Evolutionary conservation across 1,284 basidiomycete genomes (phyloP).

Genomic region (Trametes sp.): DNA sequence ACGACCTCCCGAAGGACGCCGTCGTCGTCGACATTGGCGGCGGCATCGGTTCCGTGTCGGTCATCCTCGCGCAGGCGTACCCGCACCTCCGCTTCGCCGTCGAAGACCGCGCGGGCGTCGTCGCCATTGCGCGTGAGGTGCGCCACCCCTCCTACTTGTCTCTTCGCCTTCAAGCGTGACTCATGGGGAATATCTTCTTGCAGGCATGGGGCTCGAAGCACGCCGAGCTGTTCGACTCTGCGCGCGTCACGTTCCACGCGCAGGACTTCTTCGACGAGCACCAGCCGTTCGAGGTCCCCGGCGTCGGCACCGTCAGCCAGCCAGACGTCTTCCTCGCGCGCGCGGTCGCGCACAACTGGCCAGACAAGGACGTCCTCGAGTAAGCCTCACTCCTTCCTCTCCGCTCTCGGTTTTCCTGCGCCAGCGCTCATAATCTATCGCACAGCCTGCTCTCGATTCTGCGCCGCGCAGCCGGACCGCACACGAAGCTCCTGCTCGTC

Average conservation of each 20-base stretch:
- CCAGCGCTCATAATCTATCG: not conserved
- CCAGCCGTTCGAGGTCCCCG: constrained; percentile 17
- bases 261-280: constrained; percentile 32
- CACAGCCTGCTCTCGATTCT: constrained; percentile 24
- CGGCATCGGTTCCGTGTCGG: constrained; percentile 34
- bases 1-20: constrained; percentile 53
- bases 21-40: constrained; percentile 50
- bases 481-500: constrained; percentile 29
- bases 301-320: constrained; percentile 17
- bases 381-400: constrained; percentile 3
- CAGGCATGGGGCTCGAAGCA: constrained; percentile 29
- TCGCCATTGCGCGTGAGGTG: constrained; percentile 31
- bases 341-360: constrained; percentile 31
- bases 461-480: constrained; percentile 24
- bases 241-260: constrained; percentile 23
- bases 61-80: constrained; percentile 34
- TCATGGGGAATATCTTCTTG: too few species aligned
- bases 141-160: too few species aligned
- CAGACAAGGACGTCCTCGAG: constrained; percentile 21
- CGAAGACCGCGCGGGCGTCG: constrained; percentile 46
- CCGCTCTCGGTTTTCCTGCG: too few species aligned
- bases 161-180: too few species aligned
- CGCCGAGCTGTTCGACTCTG: constrained; percentile 21
- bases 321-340: constrained; percentile 32
- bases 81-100: constrained; percentile 35